phyloP scores from a whole-genome alignment of 2,329 filamentous ascomycete genomes.

The Arthrobotrys megalospora region DNA sequence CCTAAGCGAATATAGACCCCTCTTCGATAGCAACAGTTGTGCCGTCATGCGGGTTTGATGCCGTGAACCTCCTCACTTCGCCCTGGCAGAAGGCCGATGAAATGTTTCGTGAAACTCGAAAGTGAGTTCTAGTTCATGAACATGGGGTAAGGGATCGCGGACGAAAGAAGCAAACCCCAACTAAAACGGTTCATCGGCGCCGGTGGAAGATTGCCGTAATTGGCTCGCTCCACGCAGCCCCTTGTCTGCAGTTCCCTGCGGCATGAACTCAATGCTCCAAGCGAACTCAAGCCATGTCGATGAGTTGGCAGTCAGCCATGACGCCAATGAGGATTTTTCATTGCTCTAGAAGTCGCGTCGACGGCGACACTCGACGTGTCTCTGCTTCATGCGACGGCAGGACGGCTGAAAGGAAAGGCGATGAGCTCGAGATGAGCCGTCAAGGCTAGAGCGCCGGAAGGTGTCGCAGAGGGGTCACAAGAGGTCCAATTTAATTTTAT shows the following conservation, averaged over 20 bases:
- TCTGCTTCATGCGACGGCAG: slow-evolving; percentile 36
- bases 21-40: slow-evolving; percentile 45
- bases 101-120: slow-evolving; percentile 50
- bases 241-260: slow-evolving; percentile 43
- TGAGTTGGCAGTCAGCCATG: slow-evolving; percentile 53
- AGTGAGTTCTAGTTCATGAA: slow-evolving; percentile 20
- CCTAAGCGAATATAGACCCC: slow-evolving; percentile 56
- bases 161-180: slow-evolving; percentile 44
- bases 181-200: slow-evolving; percentile 52
- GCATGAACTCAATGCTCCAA: slow-evolving; percentile 51
- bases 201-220: slow-evolving; percentile 40
- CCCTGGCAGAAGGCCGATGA: slow-evolving; percentile 42
- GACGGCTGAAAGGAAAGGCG: slow-evolving; percentile 23
- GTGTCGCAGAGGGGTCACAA: slow-evolving; percentile 21
- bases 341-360: slow-evolving; percentile 30
- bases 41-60: slow-evolving; percentile 52
- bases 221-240: slow-evolving; percentile 47
- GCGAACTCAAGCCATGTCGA: slow-evolving; percentile 57
- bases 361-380: slow-evolving; percentile 53
- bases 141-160: slow-evolving; percentile 44
- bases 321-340: slow-evolving; percentile 36
- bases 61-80: slow-evolving; percentile 37
- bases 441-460: slow-evolving; percentile 7
- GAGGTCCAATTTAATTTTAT: slow-evolving; percentile 45
- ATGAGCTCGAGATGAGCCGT: slow-evolving; percentile 23